Base-by-base conservation (phyloP, 306 rosid species). In the Gleditsia sinensis region DNA sequence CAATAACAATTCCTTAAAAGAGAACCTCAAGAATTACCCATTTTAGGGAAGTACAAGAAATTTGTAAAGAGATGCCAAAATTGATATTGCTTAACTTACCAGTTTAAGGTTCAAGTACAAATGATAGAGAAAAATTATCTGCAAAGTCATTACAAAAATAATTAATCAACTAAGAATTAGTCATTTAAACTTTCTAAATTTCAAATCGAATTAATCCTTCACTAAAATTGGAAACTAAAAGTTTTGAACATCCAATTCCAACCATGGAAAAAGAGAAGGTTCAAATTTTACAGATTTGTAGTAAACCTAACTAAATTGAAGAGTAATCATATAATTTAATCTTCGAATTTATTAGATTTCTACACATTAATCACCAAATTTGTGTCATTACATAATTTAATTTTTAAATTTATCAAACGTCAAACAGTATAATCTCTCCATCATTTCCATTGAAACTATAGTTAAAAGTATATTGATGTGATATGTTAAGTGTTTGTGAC, bases 21-120 rank as follows among this genome's bases (percentile, higher is more conserved):
- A 33, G 13, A 67, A 61, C 51, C 19, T 10, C 17, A 72, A 54
- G 24, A 63, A 70, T 61, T 85, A 92, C 96, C 99, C 91, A 94
- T 94, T 82, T 90, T 92, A 49, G 96, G 78, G 83, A 94, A 94
- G 88, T 90, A 94, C 60, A 94, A 66, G 87, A 94, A 94, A 85
- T 94, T 94, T 17, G 98, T 94, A 71, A 94, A n/a, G 67, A 61
- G 94, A 11, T 88, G 91, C 94, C 91, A 89, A 58, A 86, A 83
- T 34, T 89, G 80, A 81, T 89, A 87, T 62, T 86, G 84, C 77
- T 83, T 85, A 28, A 84, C 85, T n/a, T 78, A 89, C 89, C 6
- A 86, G 91, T 50, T 3, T 81, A 45, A 91, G 94, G 76, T 86
- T 80, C 85, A 89, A 75, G 84, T 89, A 89, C 34, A 89, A 74